Conservation (phyloP, 495 filamentous ascomycete species). For the Baudoinia panamericana region DNA sequence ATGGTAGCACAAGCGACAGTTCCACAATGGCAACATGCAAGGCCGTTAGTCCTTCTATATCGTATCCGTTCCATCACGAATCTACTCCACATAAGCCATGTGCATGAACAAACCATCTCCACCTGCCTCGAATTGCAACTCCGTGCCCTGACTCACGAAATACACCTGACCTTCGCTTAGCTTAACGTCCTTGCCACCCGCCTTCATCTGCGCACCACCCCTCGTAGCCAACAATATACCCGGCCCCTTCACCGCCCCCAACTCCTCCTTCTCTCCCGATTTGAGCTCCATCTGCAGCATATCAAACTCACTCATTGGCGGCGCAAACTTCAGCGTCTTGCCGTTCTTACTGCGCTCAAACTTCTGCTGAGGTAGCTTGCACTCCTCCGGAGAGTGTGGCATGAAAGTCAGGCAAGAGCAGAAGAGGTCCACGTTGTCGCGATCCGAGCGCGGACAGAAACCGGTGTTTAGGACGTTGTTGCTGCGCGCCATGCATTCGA, state of each 20-base stretch:
- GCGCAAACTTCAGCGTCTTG: constrained; percentile 48
- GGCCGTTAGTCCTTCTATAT: not conserved
- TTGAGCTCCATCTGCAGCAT: constrained; percentile 22
- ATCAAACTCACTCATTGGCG: constrained; percentile 47
- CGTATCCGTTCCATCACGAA: not conserved
- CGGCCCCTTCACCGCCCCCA: constrained; percentile 46
- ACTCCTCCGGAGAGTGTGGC: constrained; percentile 43
- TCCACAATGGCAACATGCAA: no score
- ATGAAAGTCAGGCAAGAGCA: constrained; percentile 45
- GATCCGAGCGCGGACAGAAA: constrained; percentile 53
- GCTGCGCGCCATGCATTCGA: constrained; percentile 75
- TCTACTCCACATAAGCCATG: constrained; percentile 42
- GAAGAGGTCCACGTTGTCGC: constrained; percentile 52
- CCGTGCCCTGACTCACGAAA: constrained; percentile 51
- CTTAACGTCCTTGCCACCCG: constrained; percentile 39
- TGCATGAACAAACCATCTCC: constrained; percentile 41
- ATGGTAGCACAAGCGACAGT: no score
- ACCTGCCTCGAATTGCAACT: constrained; percentile 36
- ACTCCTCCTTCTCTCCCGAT: constrained; percentile 43
- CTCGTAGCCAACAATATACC: constrained; percentile 52
- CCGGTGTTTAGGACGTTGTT: constrained; percentile 69
- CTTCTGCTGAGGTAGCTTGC: constrained; percentile 36
- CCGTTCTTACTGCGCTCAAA: constrained; percentile 43
- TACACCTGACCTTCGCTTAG: constrained; percentile 54
- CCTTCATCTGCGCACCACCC: constrained; percentile 46